Conservation (phyloP, 306 rosid genomes). For the Fragaria ananassa region DNA sequence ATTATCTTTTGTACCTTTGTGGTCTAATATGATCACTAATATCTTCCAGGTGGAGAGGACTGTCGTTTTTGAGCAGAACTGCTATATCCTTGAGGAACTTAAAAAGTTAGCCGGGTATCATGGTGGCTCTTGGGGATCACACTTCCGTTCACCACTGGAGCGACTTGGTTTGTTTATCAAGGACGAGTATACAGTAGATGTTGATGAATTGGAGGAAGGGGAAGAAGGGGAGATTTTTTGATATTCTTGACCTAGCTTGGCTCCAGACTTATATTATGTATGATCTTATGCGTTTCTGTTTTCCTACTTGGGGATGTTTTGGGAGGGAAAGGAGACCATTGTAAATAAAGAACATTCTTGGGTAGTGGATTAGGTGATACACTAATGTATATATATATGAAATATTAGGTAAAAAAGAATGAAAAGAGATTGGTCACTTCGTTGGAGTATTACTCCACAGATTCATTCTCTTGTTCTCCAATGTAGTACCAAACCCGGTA, state of each 20-base stretch:
- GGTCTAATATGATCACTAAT: neutral
- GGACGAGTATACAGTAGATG: conserved; percentile 50
- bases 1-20: neutral
- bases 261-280: neutral
- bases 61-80: conserved; percentile 60
- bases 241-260: neutral
- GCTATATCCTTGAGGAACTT: conserved; percentile 57
- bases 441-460: neutral
- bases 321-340: conserved; percentile 24
- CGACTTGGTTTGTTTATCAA: conserved; percentile 73
- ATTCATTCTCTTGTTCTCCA: neutral
- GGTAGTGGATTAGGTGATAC: neutral
- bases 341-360: conserved; percentile 32
- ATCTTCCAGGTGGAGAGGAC: conserved; percentile 59
- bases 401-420: neutral
- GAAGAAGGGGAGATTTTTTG: conserved; percentile 70
- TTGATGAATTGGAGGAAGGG: conserved; percentile 44
- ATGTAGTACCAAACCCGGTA: no score
- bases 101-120: conserved; percentile 57
- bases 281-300: neutral
- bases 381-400: neutral
- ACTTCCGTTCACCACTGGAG: conserved; percentile 53
- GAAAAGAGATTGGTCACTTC: neutral
- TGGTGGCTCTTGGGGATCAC: conserved; percentile 23
- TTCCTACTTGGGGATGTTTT: conserved; percentile 27